phyloP scores from a whole-genome alignment of 805 yeast genomes.

The Yamadazyma kitorensis region DNA sequence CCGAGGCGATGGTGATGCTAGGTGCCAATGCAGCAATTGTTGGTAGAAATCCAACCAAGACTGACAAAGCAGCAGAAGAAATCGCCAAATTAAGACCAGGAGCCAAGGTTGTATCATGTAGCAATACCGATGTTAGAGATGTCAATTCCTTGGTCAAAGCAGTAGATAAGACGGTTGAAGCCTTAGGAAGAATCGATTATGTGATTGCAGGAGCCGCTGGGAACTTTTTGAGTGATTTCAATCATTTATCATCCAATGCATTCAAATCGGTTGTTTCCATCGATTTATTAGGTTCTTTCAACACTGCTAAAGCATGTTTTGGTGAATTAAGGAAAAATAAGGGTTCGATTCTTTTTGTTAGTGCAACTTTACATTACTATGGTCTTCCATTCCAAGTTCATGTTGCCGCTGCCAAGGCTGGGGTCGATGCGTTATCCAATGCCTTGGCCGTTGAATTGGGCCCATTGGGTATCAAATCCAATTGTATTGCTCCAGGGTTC shows the following conservation, averaged over 20 bases:
- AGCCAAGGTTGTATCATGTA: slow-evolving; percentile 64
- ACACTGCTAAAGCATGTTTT: slow-evolving; percentile 40
- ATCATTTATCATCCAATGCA: slow-evolving; percentile 42
- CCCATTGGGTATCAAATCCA: slow-evolving; percentile 79
- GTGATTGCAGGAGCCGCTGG: slow-evolving; percentile 48
- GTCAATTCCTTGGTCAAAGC: slow-evolving; percentile 56
- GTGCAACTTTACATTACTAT: slow-evolving; percentile 44
- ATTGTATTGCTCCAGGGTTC: slow-evolving; percentile 89
- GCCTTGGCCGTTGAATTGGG: slow-evolving; percentile 89
- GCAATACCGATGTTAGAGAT: slow-evolving; percentile 74
- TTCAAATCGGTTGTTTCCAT: slow-evolving; percentile 38
- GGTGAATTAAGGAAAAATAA: slow-evolving; percentile 35
- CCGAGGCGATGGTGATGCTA: slow-evolving; percentile 76
- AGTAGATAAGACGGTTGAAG: slow-evolving; percentile 53
- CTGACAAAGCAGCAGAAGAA: slow-evolving; percentile 64
- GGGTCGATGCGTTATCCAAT: slow-evolving; percentile 84
- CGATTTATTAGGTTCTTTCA: slow-evolving; percentile 40
- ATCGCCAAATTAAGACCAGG: slow-evolving; percentile 52
- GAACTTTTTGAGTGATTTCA: slow-evolving; percentile 40
- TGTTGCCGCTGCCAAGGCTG: slow-evolving; percentile 94
- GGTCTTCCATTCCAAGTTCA: slow-evolving; percentile 65
- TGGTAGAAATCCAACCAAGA: slow-evolving; percentile 70
- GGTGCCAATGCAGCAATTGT: slow-evolving; percentile 87
- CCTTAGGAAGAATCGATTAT: slow-evolving; percentile 41
- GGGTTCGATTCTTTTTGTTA: slow-evolving; percentile 46